A percentile compares a stretch with the other conserved stretches of the same genome.
Conservation (phyloP, 208 protist species). For the Angomonas ambiguus region DNA sequence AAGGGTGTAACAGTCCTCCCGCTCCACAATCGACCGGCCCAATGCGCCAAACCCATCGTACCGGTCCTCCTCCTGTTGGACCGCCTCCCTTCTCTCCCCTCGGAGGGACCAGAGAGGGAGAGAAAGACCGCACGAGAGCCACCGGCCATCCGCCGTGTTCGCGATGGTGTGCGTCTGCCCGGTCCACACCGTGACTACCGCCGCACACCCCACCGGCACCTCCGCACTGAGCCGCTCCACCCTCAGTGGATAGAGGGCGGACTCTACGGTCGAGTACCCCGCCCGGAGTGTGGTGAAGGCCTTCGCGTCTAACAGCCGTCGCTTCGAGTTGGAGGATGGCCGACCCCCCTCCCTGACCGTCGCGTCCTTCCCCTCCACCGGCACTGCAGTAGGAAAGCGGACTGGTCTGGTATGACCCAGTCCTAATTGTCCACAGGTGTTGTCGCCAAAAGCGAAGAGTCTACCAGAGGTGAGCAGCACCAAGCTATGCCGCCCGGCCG, state of each 20-base stretch:
- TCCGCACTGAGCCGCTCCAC: conserved; percentile 59
- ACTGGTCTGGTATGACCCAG: conserved; percentile 52
- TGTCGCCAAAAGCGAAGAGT: conserved; percentile 79
- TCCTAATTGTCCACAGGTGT: conserved; percentile 74
- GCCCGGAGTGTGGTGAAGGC: conserved; percentile 47
- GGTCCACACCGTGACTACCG: conserved; percentile 26
- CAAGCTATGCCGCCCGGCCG: conserved; percentile 72
- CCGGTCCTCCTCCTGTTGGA: conserved; percentile 10
- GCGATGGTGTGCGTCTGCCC: conserved; percentile 42
- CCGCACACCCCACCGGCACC: conserved; percentile 13
- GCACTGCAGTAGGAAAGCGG: conserved; percentile 29
- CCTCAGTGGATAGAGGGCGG: conserved; percentile 61
- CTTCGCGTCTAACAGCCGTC: conserved; percentile 38
- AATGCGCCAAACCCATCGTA: conserved; percentile 21
- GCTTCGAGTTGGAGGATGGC: neutral
- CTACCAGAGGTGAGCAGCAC: conserved; percentile 67
- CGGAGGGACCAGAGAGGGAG: conserved; percentile 41
- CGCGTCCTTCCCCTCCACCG: conserved; percentile 10
- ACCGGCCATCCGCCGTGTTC: conserved; percentile 19
- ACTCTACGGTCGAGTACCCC: conserved; percentile 53
- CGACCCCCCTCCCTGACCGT: neutral
- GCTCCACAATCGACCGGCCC: neutral
- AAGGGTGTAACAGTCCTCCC: conserved; percentile 30
- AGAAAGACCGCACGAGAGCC: conserved; percentile 42
- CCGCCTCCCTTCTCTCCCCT: conserved; percentile 20